Evolutionary conservation across 495 filamentous ascomycete genomes (phyloP), one percentile per base, ranked within the genome.

Genomic region (Penicillium angulare): DNA sequence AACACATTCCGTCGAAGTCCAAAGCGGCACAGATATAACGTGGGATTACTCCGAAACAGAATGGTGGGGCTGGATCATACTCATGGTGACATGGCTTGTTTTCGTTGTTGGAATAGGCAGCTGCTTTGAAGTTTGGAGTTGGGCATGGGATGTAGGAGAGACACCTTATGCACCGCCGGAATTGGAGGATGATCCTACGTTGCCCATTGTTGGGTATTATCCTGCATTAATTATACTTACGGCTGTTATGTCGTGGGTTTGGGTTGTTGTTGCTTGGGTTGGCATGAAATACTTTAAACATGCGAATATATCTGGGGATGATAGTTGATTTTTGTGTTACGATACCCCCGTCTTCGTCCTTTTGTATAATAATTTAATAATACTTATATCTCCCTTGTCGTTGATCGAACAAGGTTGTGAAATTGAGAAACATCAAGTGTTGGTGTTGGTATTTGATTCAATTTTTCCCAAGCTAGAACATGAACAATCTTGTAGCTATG

Each of bases 241-340:
- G 29, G 83, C 85, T 32, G 87, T 98, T 27, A 96, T 98, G 92
- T 89, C 91, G 5, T 98, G 93, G 93, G 90, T 97, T 21, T 98
- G 93, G 93, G 92, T 97, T 24, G 82, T 92, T 26, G 84, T 95
- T 47, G 95, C 95, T 12, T 98, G 93, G 93, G 82, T 96, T 16
- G 93, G 93, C 4, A 97, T 98, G 92, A 98, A 98, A 69, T 97
- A 97, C 70, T 98, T 98, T 61, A 85, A 89, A 61, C 93, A 98
- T 79, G 92, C 93, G 5, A 93, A 95, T 71, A 95, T 97, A 58
- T 71, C 72, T 6, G 77, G 77, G 8, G 78, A 81, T 16, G 78
- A 81, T 63, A 74, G 67, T 60, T 77, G 55, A 74, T 43, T 48
- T 16, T 16, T 47, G 12, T 20, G 20, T 15, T 12, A 15, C 18